phyloP scores from a whole-genome alignment of 306 rosid genomes.

The Biancaea sappan region DNA sequence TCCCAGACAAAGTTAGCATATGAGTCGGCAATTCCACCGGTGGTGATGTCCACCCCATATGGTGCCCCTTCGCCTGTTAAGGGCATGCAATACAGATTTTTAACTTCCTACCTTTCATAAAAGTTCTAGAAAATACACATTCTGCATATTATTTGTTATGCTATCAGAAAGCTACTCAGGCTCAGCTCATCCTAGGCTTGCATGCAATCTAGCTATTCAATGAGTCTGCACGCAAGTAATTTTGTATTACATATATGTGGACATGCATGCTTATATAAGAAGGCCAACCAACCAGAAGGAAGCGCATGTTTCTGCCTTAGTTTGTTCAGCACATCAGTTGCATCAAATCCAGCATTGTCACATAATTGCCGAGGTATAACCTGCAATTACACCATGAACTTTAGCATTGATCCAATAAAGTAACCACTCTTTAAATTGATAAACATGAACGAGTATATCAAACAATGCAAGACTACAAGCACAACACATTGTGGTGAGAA shows the following conservation, averaged over 20 bases:
- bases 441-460: not conserved
- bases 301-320: slow-evolving; percentile 94
- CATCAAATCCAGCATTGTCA: slow-evolving; percentile 99
- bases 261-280: slow-evolving; percentile 6
- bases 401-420: slow-evolving; percentile 27
- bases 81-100: slow-evolving; percentile 5
- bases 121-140: not conserved
- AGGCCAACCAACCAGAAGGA: slow-evolving; percentile 66
- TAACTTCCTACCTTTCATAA: not conserved
- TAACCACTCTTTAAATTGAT: not conserved
- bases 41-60: slow-evolving; percentile 86
- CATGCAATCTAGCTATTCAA: not conserved
- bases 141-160: not conserved
- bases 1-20: slow-evolving; percentile 98
- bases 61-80: slow-evolving; percentile 85
- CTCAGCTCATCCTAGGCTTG: not conserved
- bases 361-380: slow-evolving; percentile 96
- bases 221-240: slow-evolving; percentile 1
- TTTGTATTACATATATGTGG: not conserved
- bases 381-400: slow-evolving; percentile 46
- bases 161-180: not conserved
- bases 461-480: not conserved
- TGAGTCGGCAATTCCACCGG: slow-evolving; percentile 96
- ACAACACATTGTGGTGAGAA: not conserved
- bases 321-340: slow-evolving; percentile 96